A percentile compares a stretch with the other conserved stretches of the same genome.
Conservation (phyloP, 2,329 filamentous ascomycete species). For the Botrytis tulipae region DNA sequence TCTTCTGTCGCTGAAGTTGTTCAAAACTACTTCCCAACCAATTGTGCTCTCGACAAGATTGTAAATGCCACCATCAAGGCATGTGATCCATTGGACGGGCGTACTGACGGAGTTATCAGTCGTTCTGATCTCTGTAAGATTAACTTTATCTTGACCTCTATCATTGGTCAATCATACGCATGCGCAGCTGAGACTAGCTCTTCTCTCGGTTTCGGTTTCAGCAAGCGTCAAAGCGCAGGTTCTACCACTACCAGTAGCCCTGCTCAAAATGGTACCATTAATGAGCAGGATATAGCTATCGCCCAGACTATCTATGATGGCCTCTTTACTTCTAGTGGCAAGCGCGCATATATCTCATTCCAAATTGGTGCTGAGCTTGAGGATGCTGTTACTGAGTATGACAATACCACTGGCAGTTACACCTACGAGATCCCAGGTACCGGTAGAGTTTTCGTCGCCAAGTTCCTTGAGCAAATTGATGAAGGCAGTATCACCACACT, state of each 20-base stretch:
- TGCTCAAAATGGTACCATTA: not conserved
- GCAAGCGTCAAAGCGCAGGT: not conserved
- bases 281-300: not conserved
- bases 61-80: not conserved
- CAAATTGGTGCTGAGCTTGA: not conserved
- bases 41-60: not conserved
- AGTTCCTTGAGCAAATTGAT: not conserved
- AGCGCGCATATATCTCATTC: not conserved
- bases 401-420: not conserved
- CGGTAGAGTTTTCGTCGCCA: not conserved
- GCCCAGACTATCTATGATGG: not conserved
- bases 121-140: not conserved
- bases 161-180: not conserved
- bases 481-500: not conserved
- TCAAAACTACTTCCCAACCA: not conserved
- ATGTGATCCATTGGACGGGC: not conserved
- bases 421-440: not conserved
- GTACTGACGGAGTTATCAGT: not conserved
- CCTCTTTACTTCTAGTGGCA: not conserved
- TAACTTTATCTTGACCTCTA: not conserved
- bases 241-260: not conserved
- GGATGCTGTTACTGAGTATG: not conserved
- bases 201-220: not conserved
- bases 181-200: not conserved
- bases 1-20: not conserved